phyloP scores from a whole-genome alignment of 1,139 yeast genomes.

The Pneumocystis sp. region DNA sequence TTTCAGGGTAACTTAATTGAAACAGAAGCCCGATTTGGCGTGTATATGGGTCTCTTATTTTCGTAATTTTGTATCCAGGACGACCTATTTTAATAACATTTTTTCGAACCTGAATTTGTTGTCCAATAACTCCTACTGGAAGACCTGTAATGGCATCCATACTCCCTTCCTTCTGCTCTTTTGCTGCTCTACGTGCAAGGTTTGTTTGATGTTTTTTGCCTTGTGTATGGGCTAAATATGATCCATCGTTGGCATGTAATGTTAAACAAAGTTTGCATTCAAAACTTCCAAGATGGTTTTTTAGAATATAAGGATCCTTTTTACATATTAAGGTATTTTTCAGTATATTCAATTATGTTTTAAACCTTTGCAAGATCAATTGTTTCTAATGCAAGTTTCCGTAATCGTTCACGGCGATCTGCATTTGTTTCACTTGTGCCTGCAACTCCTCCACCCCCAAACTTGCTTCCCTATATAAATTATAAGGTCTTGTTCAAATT shows the following conservation, averaged over 20 bases:
- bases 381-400: slow-evolving; percentile 47
- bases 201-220: slow-evolving; percentile 64
- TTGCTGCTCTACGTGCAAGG: slow-evolving; percentile 40
- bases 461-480: slow-evolving; percentile 32
- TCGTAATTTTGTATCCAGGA: slow-evolving; percentile 53
- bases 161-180: slow-evolving; percentile 19
- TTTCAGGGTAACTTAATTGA: slow-evolving; percentile 41
- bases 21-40: slow-evolving; percentile 47
- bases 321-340: background rate
- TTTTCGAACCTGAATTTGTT: slow-evolving; percentile 29
- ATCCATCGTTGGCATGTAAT: slow-evolving; percentile 57
- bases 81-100: slow-evolving; percentile 50
- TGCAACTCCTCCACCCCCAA: slow-evolving; percentile 55
- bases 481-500: background rate
- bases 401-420: slow-evolving; percentile 48
- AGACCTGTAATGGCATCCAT: slow-evolving; percentile 12
- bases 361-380: slow-evolving; percentile 41
- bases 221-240: slow-evolving; percentile 64
- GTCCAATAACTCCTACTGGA: slow-evolving; percentile 22
- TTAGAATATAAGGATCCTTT: slow-evolving; percentile 54
- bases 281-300: slow-evolving; percentile 55
- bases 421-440: slow-evolving; percentile 51
- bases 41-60: slow-evolving; percentile 47
- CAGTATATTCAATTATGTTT: slow-evolving; percentile 19
- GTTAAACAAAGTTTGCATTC: slow-evolving; percentile 70